Evolutionary conservation across 805 yeast species (phyloP).

Genomic region (Yarrowia sp.): DNA sequence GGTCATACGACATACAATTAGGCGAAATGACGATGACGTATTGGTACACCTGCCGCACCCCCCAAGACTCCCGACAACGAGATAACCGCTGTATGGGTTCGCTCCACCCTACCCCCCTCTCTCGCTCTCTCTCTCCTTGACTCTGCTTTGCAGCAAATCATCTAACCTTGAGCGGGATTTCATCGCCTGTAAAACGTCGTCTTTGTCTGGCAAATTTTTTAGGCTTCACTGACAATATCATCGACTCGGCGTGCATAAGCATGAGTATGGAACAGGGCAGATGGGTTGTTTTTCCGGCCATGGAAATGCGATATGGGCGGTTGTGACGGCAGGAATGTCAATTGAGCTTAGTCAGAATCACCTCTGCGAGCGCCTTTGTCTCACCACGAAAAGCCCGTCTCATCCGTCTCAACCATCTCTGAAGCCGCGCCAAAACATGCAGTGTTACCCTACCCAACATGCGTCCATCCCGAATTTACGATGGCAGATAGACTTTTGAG

Average conservation of each 20-base stretch:
- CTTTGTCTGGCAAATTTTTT: conserved; percentile 36
- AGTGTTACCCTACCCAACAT: conserved; percentile 30
- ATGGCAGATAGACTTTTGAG: conserved; percentile 34
- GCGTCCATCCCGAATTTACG: conserved; percentile 28
- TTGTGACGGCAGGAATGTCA: background rate
- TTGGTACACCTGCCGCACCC: too few species aligned
- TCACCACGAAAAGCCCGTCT: conserved; percentile 8
- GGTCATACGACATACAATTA: too few species aligned
- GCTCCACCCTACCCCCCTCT: background rate
- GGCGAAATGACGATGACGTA: too few species aligned
- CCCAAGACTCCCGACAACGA: too few species aligned
- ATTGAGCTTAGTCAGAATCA: too few species aligned
- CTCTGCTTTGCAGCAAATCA: conserved; percentile 28
- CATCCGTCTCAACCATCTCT: background rate
- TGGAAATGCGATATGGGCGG: background rate
- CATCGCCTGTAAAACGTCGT: conserved; percentile 26
- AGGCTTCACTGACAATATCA: conserved; percentile 27
- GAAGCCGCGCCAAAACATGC: conserved; percentile 37
- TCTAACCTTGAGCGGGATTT: conserved; percentile 38
- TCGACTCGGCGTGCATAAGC: conserved; percentile 36
- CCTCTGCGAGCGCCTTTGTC: background rate
- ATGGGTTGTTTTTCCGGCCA: conserved; percentile 2
- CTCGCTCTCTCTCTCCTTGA: background rate
- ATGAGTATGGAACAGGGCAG: conserved; percentile 34
- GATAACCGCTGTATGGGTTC: too few species aligned